Base-by-base conservation (phyloP, 495 filamentous ascomycete species). In the Neurospora discreta region DNA sequence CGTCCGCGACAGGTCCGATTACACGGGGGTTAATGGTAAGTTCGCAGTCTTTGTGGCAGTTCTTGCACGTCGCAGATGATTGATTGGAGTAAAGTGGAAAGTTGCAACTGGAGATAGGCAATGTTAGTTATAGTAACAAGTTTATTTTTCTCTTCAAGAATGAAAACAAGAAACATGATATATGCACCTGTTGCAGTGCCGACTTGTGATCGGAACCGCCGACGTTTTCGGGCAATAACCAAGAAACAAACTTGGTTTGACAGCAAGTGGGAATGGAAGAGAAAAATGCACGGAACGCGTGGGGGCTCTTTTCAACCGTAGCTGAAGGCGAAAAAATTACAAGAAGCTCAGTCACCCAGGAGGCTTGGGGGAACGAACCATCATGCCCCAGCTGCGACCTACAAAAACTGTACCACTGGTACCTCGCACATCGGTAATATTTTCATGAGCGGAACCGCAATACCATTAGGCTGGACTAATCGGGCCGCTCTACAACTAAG, bases 11-110 rank as follows among this genome's bases (percentile, higher is more conserved):
- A 3, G 80, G 77, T 16, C 86, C 86, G 43, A 89, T 77, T 43
- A 87, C 80, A 2, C 78, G 79, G 7, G 89, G 88, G 75, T 90
- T 91, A 36, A 89, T 80, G 15, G 80, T 68, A 7, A 90, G 83
- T 0, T 73, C 41, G 18, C 84, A 72, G 7, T 75, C 68, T 52
- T 77, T 81, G 16, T 82, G 74, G 78, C 89, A 91, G 52, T 87
- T 84, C 67, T 83, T 85, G 75, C 89, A 90, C 46, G 73, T 82
- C 3, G 79, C 81, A 1, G 71, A 73, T 9, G 79, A 74, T 5
- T 79, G 80, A 74, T 88, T 88, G 74, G 86, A 80, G 76, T 84
- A 90, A 46, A 89, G 30, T 5, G 86, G 85, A 11, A 87, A 75
- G 30, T 86, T 85, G 75, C 89, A 91, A 77, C 87, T 65, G 7